These are phyloP conservation scores for Anisodus tanguticus DNA, from an alignment of 257 asterid genomes.

Conservation along the genomic window DNA sequence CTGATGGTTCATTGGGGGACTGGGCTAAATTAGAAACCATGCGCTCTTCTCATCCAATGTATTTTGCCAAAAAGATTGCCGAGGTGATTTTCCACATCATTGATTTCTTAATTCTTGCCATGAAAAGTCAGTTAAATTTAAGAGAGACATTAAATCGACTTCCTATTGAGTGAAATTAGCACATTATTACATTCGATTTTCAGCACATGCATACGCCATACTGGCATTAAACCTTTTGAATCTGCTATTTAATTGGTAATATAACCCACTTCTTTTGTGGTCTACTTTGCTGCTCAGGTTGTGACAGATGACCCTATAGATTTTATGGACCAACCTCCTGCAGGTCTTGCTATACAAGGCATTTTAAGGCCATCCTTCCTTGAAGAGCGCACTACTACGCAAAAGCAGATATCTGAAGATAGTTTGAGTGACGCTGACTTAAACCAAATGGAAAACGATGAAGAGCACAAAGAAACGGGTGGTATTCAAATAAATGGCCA, in stretches of 20 bases:
- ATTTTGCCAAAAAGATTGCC: conserved; percentile 81
- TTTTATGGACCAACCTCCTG: conserved; percentile 92
- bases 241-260: conserved; percentile 17
- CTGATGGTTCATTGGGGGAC: conserved; percentile 84
- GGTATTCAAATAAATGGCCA: conserved; percentile 65
- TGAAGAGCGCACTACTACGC: conserved; percentile 82
- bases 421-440: conserved; percentile 45
- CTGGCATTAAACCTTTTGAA: conserved; percentile 8
- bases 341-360: conserved; percentile 92
- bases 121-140: neutral
- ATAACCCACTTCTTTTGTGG: neutral
- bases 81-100: conserved; percentile 56
- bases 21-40: conserved; percentile 97
- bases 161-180: conserved; percentile 21
- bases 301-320: conserved; percentile 85
- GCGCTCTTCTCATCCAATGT: conserved; percentile 96
- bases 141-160: neutral
- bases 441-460: conserved; percentile 35
- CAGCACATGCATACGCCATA: neutral
- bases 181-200: neutral
- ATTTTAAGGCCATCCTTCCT: conserved; percentile 86
- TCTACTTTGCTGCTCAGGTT: conserved; percentile 54
- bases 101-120: neutral
- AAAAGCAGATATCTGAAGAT: conserved; percentile 65
- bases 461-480: conserved; percentile 57